Evolutionary conservation across 768 basidiomycete species (phyloP), one percentile per base, ranked within the genome.

Genomic region (Amanita thiersii): DNA sequence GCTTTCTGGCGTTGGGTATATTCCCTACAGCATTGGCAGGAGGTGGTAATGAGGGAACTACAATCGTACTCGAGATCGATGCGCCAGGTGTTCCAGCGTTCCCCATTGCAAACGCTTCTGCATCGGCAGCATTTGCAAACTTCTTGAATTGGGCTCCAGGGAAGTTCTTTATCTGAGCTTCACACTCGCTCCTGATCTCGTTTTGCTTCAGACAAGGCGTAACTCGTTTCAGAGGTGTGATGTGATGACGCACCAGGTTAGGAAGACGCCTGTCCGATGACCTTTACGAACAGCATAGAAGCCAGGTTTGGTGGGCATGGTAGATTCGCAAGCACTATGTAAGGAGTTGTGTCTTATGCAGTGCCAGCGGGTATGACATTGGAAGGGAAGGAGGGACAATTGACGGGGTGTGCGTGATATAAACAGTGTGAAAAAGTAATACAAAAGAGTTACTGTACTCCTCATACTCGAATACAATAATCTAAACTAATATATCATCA

Each of bases 271-370:
- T 0, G 79, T 69, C 8, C 52, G 47, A 25, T 65, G 62, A 7
- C 90, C 90, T n/a, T 58, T 64, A 25, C 64, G 67, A 5, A 94
- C 88, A 18, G 86, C 84, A 55, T 89, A 91, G 56, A 72, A 88
- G 3, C 56, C 65, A n/a, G 49, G 61, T 54, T 73, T 76, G 8
- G n/a, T n/a, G n/a, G 52, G 37, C 44, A 45, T 45, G 25, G 37
- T 14, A 19, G 17, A n/a, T 3, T 18, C 17, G 20, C 20, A 9
- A 10, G 6, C 8, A 24, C 18, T 34, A 10, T n/a, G 33, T 9
- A 17, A 26, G 33, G 28, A 31, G 26, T 9, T 39, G 3, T 28
- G 28, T 11, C 26, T 6, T 8, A 30, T 15, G 20, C 4, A 18
- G 30, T 10, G 8, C 10, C 20, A 28, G 7, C 14, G 28, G 37